Evolutionary conservation across 2,329 filamentous ascomycete species (phyloP).

Genomic region (Colletotrichum tamarilloi): DNA sequence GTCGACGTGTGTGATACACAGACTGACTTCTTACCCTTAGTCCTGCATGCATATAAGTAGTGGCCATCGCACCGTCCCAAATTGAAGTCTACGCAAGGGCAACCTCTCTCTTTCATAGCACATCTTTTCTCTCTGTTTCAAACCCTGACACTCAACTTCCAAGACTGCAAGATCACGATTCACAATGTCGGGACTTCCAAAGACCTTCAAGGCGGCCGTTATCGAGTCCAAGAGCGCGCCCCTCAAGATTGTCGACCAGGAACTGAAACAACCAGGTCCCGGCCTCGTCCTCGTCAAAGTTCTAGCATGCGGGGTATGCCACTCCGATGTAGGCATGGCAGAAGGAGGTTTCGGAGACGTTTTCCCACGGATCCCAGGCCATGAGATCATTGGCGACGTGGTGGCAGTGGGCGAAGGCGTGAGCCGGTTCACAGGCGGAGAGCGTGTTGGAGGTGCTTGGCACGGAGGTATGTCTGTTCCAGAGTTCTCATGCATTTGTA

Average conservation of each 20-base stretch:
- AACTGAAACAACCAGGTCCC: conserved; percentile 64
- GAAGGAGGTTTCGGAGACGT: conserved; percentile 62
- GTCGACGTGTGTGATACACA: not conserved
- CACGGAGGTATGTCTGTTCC: conserved; percentile 66
- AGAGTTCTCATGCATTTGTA: conserved; percentile 32
- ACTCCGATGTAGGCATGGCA: conserved; percentile 65
- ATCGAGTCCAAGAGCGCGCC: conserved; percentile 63
- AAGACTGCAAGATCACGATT: not conserved
- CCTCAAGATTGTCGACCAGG: conserved; percentile 68
- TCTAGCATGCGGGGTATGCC: conserved; percentile 78
- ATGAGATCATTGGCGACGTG: conserved; percentile 78
- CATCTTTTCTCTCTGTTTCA: not conserved
- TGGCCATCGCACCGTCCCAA: not conserved
- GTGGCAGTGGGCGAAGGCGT: conserved; percentile 69
- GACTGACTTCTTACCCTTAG: not conserved
- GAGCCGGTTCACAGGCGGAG: conserved; percentile 64
- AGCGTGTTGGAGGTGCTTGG: conserved; percentile 76
- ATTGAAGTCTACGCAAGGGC: too few species aligned
- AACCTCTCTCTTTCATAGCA: not conserved
- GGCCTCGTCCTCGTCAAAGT: conserved; percentile 77
- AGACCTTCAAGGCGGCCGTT: conserved; percentile 75
- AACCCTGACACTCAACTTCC: not conserved
- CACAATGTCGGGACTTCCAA: conserved; percentile 58
- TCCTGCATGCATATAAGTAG: not conserved
- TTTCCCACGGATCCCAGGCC: conserved; percentile 74